Percentiles rank a stretch among this genome's conserved stretches.
Evolutionary conservation across 2,329 filamentous ascomycete genomes (phyloP).

Genomic region (Epicoccum nigrum): DNA sequence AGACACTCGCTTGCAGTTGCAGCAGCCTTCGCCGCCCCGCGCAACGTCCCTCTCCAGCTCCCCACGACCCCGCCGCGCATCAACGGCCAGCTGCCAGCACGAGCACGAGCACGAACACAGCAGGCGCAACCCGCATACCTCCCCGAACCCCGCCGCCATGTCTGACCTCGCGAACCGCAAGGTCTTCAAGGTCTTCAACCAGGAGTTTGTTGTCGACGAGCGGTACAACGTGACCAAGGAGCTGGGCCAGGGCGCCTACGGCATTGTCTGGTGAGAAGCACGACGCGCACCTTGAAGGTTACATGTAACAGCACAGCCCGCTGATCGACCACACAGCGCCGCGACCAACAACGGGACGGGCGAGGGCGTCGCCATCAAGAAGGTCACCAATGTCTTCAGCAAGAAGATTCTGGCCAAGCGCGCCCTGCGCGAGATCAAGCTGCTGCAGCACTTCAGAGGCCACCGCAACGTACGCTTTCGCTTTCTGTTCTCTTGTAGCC

Average conservation of each 20-base stretch:
- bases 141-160: conserved; percentile 55
- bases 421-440: conserved; percentile 96
- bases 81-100: neutral
- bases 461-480: conserved; percentile 58
- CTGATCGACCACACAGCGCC: conserved; percentile 64
- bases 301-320: neutral
- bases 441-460: conserved; percentile 91
- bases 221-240: conserved; percentile 99
- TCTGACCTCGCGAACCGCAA: conserved; percentile 74
- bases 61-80: conserved; percentile 5
- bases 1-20: neutral
- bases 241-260: conserved; percentile 95
- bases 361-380: conserved; percentile 98
- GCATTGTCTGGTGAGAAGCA: conserved; percentile 90
- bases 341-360: conserved; percentile 88
- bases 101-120: neutral
- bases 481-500: too few relatives aligned
- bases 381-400: conserved; percentile 99
- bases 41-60: neutral
- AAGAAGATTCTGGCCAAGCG: conserved; percentile 99
- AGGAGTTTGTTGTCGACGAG: conserved; percentile 98
- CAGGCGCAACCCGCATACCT: neutral
- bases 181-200: conserved; percentile 78
- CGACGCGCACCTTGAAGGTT: conserved; percentile 1
- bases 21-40: conserved; percentile 2